Conservation (phyloP, 139 green algal genomes). For the Ettlia oleoabundans region DNA sequence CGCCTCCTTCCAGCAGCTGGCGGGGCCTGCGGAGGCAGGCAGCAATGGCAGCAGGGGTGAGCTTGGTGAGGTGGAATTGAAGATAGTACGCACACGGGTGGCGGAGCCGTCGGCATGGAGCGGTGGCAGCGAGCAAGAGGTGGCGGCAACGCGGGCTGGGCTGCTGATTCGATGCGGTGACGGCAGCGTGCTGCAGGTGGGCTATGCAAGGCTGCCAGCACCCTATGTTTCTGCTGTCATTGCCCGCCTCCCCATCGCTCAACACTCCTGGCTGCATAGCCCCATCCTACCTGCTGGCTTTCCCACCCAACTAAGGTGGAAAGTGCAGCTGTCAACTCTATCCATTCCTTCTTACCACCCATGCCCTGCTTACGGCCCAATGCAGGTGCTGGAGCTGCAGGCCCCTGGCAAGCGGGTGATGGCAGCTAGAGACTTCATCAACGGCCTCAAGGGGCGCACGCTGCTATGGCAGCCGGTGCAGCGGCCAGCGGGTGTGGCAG, state of each 20-base stretch:
- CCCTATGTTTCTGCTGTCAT: too few species aligned
- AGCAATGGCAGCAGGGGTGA: background rate
- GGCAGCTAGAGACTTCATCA: conserved; percentile 66
- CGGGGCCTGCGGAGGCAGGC: background rate
- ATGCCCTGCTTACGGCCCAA: too few species aligned
- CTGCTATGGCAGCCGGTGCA: conserved; percentile 47
- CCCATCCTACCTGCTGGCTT: background rate
- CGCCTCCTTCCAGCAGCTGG: conserved; percentile 55
- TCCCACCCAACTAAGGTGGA: too few species aligned
- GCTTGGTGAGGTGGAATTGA: conserved; percentile 36
- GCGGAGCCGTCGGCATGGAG: background rate
- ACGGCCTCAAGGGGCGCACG: conserved; percentile 73
- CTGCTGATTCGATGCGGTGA: conserved; percentile 57
- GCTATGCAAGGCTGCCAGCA: too few species aligned
- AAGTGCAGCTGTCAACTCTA: too few species aligned
- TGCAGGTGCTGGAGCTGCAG: conserved; percentile 74
- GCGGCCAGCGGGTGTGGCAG: background rate
- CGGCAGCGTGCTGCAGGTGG: conserved; percentile 53
- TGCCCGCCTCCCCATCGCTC: background rate
- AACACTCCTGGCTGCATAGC: background rate
- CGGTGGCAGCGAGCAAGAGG: background rate
- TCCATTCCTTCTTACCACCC: background rate
- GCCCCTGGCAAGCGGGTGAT: conserved; percentile 81
- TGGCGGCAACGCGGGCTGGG: conserved; percentile 16
- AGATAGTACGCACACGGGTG: conserved; percentile 53